Conservation (phyloP, 2,329 filamentous ascomycete genomes). For the Blastomyces silverae region DNA sequence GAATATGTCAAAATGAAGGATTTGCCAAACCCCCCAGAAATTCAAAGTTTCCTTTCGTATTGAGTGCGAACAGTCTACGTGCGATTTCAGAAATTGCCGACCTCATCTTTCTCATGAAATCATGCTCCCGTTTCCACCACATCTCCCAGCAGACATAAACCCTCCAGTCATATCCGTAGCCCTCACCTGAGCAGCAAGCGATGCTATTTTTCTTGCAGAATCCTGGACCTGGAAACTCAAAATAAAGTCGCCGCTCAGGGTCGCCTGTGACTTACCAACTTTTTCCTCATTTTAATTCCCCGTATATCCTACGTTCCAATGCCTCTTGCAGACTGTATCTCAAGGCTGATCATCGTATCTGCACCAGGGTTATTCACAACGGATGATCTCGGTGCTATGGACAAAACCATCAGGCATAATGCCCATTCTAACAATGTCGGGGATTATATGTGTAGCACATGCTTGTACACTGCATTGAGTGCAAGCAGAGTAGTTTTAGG, state of each 20-base stretch:
- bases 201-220: neutral
- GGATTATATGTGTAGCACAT: neutral
- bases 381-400: neutral
- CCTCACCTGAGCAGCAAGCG: neutral
- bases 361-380: neutral
- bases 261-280: neutral
- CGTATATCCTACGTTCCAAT: neutral
- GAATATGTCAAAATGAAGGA: neutral
- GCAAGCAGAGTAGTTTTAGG: neutral
- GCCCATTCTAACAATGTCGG: neutral
- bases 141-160: neutral
- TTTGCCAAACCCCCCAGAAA: neutral
- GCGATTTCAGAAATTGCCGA: neutral
- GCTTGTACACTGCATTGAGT: neutral
- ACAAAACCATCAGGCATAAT: neutral
- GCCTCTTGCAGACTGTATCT: neutral
- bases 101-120: neutral
- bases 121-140: neutral
- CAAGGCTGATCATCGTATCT: neutral
- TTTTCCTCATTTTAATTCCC: neutral
- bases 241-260: neutral
- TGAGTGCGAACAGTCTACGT: neutral
- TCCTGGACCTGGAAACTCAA: neutral
- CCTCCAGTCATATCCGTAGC: neutral
- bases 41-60: neutral